Conservation (phyloP, 108 stramenopile species). For the Chaetoceros muelleri region DNA sequence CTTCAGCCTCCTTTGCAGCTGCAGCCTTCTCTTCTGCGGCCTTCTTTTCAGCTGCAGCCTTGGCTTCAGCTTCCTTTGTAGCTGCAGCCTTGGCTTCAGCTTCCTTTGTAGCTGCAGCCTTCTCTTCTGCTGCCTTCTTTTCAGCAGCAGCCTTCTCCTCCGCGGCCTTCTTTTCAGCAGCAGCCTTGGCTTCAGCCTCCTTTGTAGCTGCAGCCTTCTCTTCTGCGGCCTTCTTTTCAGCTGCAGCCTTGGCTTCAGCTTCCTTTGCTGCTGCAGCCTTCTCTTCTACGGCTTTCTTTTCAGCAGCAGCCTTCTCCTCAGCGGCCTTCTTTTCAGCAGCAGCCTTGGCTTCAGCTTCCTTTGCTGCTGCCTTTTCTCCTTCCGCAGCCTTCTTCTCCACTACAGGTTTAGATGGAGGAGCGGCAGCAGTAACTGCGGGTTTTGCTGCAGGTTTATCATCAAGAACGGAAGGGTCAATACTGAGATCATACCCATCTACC, state of each 20-base stretch:
- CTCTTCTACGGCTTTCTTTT: constrained; percentile 11
- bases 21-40: constrained; percentile 9
- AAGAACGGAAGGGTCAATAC: constrained; percentile 1
- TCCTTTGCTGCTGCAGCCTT: constrained; percentile 27
- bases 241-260: constrained; percentile 24
- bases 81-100: constrained; percentile 22
- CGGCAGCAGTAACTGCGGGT: constrained; percentile 3
- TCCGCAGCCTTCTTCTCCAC: constrained; percentile 5
- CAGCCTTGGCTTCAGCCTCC: constrained; percentile 21
- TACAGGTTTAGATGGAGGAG: neutral
- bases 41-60: constrained; percentile 22
- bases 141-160: constrained; percentile 14
- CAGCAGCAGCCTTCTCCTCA: constrained; percentile 14
- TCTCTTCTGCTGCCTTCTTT: constrained; percentile 22
- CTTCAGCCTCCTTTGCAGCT: constrained; percentile 6
- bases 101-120: constrained; percentile 16
- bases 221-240: constrained; percentile 22
- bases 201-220: constrained; percentile 18
- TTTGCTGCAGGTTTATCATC: constrained; percentile 1
- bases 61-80: constrained; percentile 19
- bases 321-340: constrained; percentile 13
- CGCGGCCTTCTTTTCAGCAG: constrained; percentile 18
- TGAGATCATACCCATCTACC: constrained; percentile 7
- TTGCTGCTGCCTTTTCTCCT: constrained; percentile 9
- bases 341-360: constrained; percentile 13